Percentiles rank a stretch among this genome's conserved stretches.
Conservation (phyloP, 2,329 filamentous ascomycete species). For the Paradendryphiella salina region DNA sequence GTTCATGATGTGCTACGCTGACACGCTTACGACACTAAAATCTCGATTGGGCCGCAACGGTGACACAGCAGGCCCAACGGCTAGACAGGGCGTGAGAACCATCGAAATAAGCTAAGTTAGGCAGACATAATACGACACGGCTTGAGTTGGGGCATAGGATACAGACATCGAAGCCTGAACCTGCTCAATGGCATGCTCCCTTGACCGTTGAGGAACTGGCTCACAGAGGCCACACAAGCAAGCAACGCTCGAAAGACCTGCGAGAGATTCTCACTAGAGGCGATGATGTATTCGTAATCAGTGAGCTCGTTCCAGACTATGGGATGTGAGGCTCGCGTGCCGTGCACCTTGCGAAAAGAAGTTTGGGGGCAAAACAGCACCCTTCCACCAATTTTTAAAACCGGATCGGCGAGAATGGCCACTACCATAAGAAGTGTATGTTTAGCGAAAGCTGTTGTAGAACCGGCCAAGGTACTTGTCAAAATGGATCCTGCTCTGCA, state of each 20-base stretch:
- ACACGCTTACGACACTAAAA: neutral
- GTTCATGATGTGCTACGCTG: constrained; percentile 15
- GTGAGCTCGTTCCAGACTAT: neutral
- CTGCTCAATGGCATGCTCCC: neutral
- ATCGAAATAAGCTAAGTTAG: neutral
- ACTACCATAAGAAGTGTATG: neutral
- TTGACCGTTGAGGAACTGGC: neutral
- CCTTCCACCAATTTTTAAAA: neutral
- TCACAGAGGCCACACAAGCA: neutral
- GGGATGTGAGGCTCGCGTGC: neutral
- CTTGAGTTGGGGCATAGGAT: neutral
- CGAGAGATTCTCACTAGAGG: neutral
- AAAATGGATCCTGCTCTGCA: neutral
- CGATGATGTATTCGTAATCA: neutral
- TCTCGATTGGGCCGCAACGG: neutral
- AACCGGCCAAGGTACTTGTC: too few relatives aligned
- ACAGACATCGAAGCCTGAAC: neutral
- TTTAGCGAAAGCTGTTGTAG: neutral
- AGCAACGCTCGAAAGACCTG: neutral
- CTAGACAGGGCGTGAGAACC: neutral
- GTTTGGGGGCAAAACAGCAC: neutral
- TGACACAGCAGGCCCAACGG: constrained; percentile 2
- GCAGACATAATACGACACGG: neutral
- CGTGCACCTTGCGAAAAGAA: neutral
- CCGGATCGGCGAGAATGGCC: neutral